Conservation (phyloP, 345 rosid genomes). For the Durio zibethinus region DNA sequence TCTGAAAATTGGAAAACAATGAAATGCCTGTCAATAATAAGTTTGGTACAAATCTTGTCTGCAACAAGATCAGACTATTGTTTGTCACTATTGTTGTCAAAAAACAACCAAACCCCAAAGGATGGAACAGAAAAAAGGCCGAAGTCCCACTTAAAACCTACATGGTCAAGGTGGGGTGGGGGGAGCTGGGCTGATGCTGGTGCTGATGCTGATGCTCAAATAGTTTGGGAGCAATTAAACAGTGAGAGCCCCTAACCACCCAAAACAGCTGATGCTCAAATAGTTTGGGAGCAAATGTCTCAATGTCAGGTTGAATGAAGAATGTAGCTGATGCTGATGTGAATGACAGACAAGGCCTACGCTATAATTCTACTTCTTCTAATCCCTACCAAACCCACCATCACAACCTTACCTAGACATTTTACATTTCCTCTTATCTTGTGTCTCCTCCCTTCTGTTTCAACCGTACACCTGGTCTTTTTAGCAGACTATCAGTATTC, state of each 20-base stretch:
- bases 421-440: neutral
- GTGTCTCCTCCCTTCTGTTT: no score
- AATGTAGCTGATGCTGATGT: constrained; percentile 12
- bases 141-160: neutral
- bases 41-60: neutral
- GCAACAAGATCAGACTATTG: no score
- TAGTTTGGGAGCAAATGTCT: neutral
- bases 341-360: neutral
- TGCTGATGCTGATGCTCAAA: no score
- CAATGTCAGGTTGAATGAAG: constrained; percentile 3
- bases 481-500: no score
- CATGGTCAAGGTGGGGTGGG: neutral
- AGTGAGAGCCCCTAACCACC: neutral
- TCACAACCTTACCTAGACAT: neutral
- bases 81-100: neutral
- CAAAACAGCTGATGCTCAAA: constrained; percentile 17
- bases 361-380: neutral
- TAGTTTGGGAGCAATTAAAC: no score
- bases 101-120: neutral
- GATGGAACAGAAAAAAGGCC: constrained; percentile 3
- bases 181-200: no score
- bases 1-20: neutral
- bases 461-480: no score
- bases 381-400: constrained; percentile 1
- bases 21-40: neutral